Evolutionary conservation across 371 early-diverging fungal species (phyloP), one percentile per base, ranked within the genome.

Genomic region (Nematocida sp.): DNA sequence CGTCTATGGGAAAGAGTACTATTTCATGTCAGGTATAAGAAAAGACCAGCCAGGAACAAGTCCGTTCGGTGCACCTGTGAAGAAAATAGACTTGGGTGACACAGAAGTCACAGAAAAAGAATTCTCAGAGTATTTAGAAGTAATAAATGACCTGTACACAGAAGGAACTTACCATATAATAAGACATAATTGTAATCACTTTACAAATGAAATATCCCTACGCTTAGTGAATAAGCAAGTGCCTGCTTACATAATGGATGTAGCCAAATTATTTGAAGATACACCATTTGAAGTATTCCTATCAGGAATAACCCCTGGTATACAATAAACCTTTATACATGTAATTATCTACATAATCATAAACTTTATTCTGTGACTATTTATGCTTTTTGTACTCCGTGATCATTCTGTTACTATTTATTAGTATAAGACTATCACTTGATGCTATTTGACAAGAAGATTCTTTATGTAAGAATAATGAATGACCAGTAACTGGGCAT

Each of bases 1-100:
- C 39, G 90, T 93, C 42, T 93, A 89, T 85, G 93, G 91, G 3
- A 88, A 85, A 54, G 97, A 96, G 82, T 91, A 90, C 84, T 94
- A 87, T 85, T 95, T 90, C 84, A 93, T 92, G 18, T 90, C 90
- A 82, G 93, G 93, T 40, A 85, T 87, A 52, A 45, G 45, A 61
- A 67, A 56, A 13, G 67, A 60, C 4, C 18, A 13, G 2, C 85
- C 86, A 3, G 82, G 78, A 44, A 83, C 18, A 18, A 81, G 84
- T 4, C 57, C 13, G n/a, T 83, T 82, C 73, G 84, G 84, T 5
- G 56, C 47, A 4, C 84, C 74, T 45, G 50, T 74, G 25, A 64
- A 72, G 23, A 78, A 64, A 58, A 57, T 72, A 23, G 66, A 69
- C 20, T 64, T 87, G 40, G 88, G 88, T 13, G 45, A 46, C 7